Evolutionary conservation across 202 grass and related monocot species (phyloP).

Genomic region (Bolboschoenoplectus hybrid): DNA sequence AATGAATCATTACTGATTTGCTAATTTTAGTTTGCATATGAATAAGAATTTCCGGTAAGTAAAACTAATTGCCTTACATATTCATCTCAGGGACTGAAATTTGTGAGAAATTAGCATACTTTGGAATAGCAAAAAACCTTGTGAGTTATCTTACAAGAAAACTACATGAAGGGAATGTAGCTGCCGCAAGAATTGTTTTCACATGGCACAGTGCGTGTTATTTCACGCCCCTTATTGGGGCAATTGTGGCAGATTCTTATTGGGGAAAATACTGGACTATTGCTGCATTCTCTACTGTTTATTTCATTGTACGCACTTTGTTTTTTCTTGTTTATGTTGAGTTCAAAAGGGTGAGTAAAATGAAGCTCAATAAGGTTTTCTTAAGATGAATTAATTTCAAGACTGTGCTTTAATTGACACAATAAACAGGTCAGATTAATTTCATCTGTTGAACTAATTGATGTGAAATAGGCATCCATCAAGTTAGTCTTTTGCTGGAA

Average conservation of each 20-base stretch:
- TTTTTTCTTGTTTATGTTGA: neutral
- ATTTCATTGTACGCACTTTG: constrained; percentile 28
- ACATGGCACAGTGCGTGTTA: constrained; percentile 43
- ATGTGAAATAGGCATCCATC: neutral
- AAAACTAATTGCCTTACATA: constrained; percentile 30
- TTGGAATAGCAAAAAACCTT: constrained; percentile 52
- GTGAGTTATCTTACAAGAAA: constrained; percentile 57
- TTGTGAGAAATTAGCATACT: constrained; percentile 45
- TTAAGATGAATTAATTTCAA: neutral
- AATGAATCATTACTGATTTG: neutral
- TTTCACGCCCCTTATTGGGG: constrained; percentile 40
- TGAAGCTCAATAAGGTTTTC: neutral
- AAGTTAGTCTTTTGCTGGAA: neutral
- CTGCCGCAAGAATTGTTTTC: constrained; percentile 51
- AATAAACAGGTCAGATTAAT: neutral
- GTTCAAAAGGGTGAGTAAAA: neutral
- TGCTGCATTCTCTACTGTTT: constrained; percentile 31
- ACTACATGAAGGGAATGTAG: constrained; percentile 53
- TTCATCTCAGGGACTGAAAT: constrained; percentile 48
- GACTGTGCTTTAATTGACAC: neutral
- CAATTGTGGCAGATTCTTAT: constrained; percentile 46
- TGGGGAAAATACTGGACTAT: constrained; percentile 43
- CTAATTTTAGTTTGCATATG: neutral
- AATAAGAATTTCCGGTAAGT: neutral
- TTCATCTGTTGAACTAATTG: neutral